A percentile compares a stretch with the other conserved stretches of the same genome.
Conservation (phyloP, 2,329 filamentous ascomycete genomes). For the Aureobasidium sp. region DNA sequence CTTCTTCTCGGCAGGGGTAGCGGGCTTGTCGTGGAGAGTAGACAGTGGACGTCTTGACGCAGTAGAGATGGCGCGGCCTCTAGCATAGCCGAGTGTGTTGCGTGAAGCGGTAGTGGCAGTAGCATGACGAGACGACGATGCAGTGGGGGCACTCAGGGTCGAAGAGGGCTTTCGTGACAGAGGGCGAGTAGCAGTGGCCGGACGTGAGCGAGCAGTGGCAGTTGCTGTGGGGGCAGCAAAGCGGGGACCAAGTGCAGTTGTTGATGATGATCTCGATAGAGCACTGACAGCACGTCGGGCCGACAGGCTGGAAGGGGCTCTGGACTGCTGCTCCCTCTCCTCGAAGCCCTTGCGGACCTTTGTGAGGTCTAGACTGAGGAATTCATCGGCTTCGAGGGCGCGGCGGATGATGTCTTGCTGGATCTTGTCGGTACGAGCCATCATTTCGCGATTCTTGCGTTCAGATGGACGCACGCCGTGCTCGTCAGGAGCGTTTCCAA, state of each 20-base stretch:
- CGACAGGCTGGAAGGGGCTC: constrained; percentile 42
- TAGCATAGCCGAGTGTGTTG: constrained; percentile 78
- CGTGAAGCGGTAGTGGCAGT: constrained; percentile 61
- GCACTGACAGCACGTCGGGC: constrained; percentile 44
- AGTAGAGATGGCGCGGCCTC: constrained; percentile 53
- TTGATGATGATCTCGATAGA: constrained; percentile 28
- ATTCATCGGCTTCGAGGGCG: constrained; percentile 23
- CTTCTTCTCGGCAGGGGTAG: constrained; percentile 14
- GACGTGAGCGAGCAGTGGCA: constrained; percentile 32
- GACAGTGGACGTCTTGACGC: constrained; percentile 26
- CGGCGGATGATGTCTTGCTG: constrained; percentile 24
- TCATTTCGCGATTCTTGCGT: constrained; percentile 15
- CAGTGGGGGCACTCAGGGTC: constrained; percentile 23
- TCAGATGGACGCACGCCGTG: constrained; percentile 36
- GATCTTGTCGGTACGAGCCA: constrained; percentile 18
- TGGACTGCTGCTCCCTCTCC: constrained; percentile 16
- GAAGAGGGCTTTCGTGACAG: constrained; percentile 34
- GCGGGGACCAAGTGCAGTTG: constrained; percentile 14
- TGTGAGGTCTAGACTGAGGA: constrained; percentile 26
- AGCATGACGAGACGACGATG: constrained; percentile 39
- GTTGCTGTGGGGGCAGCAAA: constrained; percentile 33
- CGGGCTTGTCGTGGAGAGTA: constrained; percentile 11
- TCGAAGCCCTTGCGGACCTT: constrained; percentile 14
- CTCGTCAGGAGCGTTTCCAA: constrained; percentile 52
- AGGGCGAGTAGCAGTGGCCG: constrained; percentile 22